Evolutionary conservation across 2,329 filamentous ascomycete species (phyloP).

Genomic region (Diplodia intermedia): DNA sequence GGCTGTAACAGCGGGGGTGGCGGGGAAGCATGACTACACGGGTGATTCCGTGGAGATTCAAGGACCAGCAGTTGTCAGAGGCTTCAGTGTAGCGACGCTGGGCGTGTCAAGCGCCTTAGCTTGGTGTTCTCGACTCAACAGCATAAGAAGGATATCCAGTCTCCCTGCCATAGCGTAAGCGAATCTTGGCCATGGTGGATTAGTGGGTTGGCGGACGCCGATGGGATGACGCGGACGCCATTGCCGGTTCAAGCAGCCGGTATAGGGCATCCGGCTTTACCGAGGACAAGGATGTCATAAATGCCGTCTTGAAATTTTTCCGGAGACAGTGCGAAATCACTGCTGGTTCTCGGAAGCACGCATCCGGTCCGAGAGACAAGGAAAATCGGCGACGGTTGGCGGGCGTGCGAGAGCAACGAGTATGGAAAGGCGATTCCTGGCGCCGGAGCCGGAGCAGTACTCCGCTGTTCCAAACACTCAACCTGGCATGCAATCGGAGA

Average conservation of each 20-base stretch:
- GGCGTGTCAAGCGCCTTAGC: constrained; percentile 1
- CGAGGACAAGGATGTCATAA: not conserved
- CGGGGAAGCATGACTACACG: not conserved
- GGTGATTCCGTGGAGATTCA: constrained; percentile 2
- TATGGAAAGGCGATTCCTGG: no score
- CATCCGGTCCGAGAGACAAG: constrained; percentile 1
- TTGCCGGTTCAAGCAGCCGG: not conserved
- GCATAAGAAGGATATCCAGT: not conserved
- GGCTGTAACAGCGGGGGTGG: constrained; percentile 12
- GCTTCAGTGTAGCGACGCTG: not conserved
- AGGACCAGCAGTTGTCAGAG: not conserved
- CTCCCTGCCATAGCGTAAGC: not conserved
- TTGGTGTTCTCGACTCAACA: not conserved
- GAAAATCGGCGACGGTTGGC: no score
- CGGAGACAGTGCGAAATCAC: not conserved
- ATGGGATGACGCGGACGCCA: constrained; percentile 1
- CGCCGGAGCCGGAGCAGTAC: no score
- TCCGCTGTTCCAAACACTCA: not conserved
- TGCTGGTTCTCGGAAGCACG: not conserved
- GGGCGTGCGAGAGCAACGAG: no score
- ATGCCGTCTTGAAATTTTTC: not conserved
- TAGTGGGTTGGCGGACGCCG: not conserved
- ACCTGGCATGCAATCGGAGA: not conserved
- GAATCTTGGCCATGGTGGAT: not conserved
- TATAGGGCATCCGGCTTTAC: not conserved